A percentile compares a stretch with the other conserved stretches of the same genome.
These are phyloP conservation scores for Malus hybrid DNA, from an alignment of 331 rosid species.

Conservation along the genomic window DNA sequence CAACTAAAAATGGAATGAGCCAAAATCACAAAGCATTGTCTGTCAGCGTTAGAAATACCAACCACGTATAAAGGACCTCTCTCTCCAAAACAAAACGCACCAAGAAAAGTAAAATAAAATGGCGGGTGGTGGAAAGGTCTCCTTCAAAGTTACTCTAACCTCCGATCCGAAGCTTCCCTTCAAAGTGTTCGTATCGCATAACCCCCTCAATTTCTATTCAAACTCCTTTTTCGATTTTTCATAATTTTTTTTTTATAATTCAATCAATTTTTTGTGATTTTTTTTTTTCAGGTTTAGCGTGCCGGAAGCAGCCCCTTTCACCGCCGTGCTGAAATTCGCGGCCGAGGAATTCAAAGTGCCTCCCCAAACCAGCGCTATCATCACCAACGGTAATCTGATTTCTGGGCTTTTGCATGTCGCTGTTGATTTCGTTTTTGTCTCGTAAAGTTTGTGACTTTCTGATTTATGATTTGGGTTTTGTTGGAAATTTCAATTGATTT, in stretches of 20 bases:
- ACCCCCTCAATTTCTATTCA: neutral
- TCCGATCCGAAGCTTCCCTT: conserved; percentile 97
- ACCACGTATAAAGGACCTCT: neutral
- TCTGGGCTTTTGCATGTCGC: neutral
- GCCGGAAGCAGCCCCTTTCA: conserved; percentile 96
- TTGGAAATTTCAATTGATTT: neutral
- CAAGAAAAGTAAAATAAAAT: conserved; percentile 18
- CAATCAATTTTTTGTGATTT: neutral
- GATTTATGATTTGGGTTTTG: neutral
- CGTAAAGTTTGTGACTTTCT: neutral
- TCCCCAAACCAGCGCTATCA: conserved; percentile 97
- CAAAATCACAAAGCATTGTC: too few relatives aligned
- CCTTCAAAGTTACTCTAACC: conserved; percentile 92
- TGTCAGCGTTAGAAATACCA: neutral
- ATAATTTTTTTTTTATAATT: too few relatives aligned
- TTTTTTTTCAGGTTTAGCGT: conserved; percentile 68
- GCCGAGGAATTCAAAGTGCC: conserved; percentile 99
- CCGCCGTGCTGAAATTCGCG: conserved; percentile 93
- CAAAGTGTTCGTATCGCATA: conserved; percentile 51
- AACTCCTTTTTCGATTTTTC: neutral
- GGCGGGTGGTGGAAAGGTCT: conserved; percentile 91
- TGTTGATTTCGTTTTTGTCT: neutral
- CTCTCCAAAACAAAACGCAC: neutral
- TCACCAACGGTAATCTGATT: conserved; percentile 70
- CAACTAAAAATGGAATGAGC: too few relatives aligned